A percentile compares a stretch with the other conserved stretches of the same genome.
Evolutionary conservation across 345 rosid genomes (phyloP).

Genomic region (Barbarea vulgaris): DNA sequence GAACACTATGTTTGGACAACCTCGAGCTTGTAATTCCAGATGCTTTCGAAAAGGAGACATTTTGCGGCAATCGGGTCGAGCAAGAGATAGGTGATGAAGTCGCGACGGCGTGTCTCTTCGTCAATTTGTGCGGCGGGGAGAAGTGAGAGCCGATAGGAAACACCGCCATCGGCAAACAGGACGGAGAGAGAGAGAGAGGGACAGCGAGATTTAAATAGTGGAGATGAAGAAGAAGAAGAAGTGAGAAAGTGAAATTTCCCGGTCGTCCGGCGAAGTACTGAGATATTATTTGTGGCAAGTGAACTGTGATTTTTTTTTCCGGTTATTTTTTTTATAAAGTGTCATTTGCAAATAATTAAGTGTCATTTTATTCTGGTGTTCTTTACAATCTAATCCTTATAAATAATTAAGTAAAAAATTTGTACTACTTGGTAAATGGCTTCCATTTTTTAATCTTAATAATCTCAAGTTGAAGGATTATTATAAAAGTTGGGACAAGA

Average conservation of each 20-base stretch:
- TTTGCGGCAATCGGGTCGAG: slow-evolving; percentile 37
- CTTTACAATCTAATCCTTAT: background rate
- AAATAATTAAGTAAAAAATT: background rate
- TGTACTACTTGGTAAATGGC: background rate
- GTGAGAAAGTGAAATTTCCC: background rate
- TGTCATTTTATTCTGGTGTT: background rate
- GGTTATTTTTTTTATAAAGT: background rate
- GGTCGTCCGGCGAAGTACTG: slow-evolving; percentile 33
- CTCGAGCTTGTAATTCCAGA: slow-evolving; percentile 52
- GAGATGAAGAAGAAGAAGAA: slow-evolving; percentile 4
- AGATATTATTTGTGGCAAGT: background rate
- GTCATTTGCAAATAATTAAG: background rate
- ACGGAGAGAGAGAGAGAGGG: background rate
- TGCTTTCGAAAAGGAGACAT: slow-evolving; percentile 37
- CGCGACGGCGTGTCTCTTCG: slow-evolving; percentile 34
- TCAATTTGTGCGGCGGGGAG: slow-evolving; percentile 41
- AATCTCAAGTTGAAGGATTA: background rate
- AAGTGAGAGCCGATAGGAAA: slow-evolving; percentile 51
- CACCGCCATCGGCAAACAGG: slow-evolving; percentile 58
- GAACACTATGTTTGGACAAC: slow-evolving; percentile 46
- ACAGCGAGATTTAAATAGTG: background rate
- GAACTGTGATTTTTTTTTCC: background rate
- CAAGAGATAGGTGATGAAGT: slow-evolving; percentile 29
- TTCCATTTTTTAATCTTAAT: background rate
- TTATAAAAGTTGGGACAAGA: background rate